Conservation (phyloP, 805 yeast species). For the Wickerhamomyces chambardii region DNA sequence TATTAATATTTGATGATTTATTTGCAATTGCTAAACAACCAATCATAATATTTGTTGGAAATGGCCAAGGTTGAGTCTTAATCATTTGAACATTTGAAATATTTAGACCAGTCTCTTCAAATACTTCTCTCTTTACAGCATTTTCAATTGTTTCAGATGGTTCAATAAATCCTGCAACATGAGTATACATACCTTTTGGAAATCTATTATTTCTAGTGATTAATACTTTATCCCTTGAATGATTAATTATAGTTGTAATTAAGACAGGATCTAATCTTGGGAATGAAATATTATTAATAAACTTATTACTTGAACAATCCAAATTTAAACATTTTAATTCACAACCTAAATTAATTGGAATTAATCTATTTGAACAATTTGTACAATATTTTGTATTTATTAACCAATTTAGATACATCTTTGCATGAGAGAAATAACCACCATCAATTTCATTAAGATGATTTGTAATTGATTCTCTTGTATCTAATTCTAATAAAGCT, state of each 20-base stretch:
- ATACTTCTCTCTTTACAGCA: constrained; percentile 80
- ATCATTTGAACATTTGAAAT: constrained; percentile 48
- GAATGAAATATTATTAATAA: constrained; percentile 74
- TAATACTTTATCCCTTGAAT: constrained; percentile 51
- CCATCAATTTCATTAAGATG: constrained; percentile 34
- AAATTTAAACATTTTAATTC: constrained; percentile 37
- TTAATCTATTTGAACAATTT: constrained; percentile 66
- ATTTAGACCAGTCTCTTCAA: constrained; percentile 87
- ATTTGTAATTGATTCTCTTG: constrained; percentile 15
- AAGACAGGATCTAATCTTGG: constrained; percentile 92
- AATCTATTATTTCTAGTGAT: constrained; percentile 61
- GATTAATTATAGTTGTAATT: constrained; percentile 69
- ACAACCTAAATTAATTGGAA: constrained; percentile 63
- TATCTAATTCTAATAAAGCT: constrained; percentile 2
- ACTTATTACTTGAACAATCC: constrained; percentile 15
- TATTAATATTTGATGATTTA: constrained; percentile 50
- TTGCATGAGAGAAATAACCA: constrained; percentile 69
- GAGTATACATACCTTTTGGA: constrained; percentile 52
- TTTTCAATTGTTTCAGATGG: constrained; percentile 90
- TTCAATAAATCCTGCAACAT: constrained; percentile 94
- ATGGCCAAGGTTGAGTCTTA: constrained; percentile 97
- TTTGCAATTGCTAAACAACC: constrained; percentile 80
- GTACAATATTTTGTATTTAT: constrained; percentile 69
- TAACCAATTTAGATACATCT: constrained; percentile 83
- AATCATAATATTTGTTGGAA: constrained; percentile 86